A percentile compares a stretch with the other conserved stretches of the same genome.
Evolutionary conservation across 2,329 filamentous ascomycete genomes (phyloP).

Genomic region (Phaeosphaeriaceae sp.): DNA sequence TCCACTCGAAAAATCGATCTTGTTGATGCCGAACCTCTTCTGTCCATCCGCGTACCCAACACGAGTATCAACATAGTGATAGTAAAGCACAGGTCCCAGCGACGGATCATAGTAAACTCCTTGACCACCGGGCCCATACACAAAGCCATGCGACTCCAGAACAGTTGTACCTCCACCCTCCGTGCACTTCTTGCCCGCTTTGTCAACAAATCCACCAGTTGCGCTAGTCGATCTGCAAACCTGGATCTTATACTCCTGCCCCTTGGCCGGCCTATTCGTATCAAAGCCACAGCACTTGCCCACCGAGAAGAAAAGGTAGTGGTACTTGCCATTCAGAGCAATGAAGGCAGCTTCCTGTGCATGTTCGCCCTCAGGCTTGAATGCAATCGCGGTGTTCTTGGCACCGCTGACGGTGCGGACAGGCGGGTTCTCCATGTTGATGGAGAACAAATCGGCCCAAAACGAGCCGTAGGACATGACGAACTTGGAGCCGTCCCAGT

Average conservation of each 20-base stretch:
- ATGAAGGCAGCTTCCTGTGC: slow-evolving; percentile 65
- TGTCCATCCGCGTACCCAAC: slow-evolving; percentile 60
- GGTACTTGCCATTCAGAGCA: slow-evolving; percentile 63
- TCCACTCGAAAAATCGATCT: slow-evolving; percentile 56
- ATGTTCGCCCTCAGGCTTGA: slow-evolving; percentile 59
- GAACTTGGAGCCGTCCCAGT: slow-evolving; percentile 53
- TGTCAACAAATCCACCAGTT: slow-evolving; percentile 64
- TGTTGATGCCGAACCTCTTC: slow-evolving; percentile 62
- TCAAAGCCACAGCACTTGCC: slow-evolving; percentile 70
- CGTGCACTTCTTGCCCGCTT: slow-evolving; percentile 60
- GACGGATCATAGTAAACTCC: slow-evolving; percentile 61
- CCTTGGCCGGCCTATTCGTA: slow-evolving; percentile 57
- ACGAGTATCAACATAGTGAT: slow-evolving; percentile 66
- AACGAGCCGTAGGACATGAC: slow-evolving; percentile 71
- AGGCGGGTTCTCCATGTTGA: slow-evolving; percentile 54
- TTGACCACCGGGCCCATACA: slow-evolving; percentile 73
- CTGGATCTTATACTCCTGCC: slow-evolving; percentile 71
- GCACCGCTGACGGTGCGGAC: slow-evolving; percentile 42
- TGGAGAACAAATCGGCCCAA: slow-evolving; percentile 70
- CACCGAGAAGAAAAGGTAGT: slow-evolving; percentile 69
- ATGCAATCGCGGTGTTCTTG: slow-evolving; percentile 58
- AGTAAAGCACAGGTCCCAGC: slow-evolving; percentile 65
- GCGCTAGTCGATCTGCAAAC: slow-evolving; percentile 65
- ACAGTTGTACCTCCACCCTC: slow-evolving; percentile 67
- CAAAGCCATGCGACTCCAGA: slow-evolving; percentile 63